Evolutionary conservation across 2,329 filamentous ascomycete species (phyloP).

Genomic region (Alternaria infectoria): DNA sequence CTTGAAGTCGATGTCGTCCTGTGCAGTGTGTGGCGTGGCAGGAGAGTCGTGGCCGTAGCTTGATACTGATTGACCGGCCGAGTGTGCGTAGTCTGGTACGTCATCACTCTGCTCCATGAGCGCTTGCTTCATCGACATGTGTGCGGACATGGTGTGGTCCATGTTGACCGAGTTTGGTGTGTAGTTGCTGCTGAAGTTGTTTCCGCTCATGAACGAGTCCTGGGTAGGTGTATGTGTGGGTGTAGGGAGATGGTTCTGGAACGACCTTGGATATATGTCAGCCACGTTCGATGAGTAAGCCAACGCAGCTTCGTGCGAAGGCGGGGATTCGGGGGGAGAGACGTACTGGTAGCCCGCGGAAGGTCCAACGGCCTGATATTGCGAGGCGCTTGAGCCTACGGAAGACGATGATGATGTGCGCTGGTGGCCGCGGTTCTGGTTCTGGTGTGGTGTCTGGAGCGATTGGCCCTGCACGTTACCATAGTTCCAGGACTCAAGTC

Average conservation of each 20-base stretch:
- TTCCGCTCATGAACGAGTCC: conserved; percentile 55
- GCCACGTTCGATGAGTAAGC: conserved; percentile 42
- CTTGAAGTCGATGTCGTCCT: conserved; percentile 62
- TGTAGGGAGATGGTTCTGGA: conserved; percentile 60
- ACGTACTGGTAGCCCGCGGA: conserved; percentile 51
- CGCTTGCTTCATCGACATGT: conserved; percentile 66
- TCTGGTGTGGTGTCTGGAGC: conserved; percentile 41
- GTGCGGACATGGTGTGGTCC: conserved; percentile 56
- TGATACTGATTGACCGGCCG: conserved; percentile 64
- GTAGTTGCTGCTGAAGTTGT: conserved; percentile 56
- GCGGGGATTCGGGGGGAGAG: conserved; percentile 53
- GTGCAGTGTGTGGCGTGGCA: conserved; percentile 64
- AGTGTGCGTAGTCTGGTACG: conserved; percentile 58
- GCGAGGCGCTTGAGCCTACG: conserved; percentile 45
- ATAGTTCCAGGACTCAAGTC: conserved; percentile 43
- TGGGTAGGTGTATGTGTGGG: conserved; percentile 62
- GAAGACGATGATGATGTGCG: conserved; percentile 50
- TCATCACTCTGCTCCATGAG: conserved; percentile 62
- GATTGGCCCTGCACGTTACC: conserved; percentile 42
- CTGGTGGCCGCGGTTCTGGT: conserved; percentile 42
- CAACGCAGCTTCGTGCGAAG: conserved; percentile 45
- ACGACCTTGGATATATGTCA: conserved; percentile 50
- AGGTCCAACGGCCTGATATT: conserved; percentile 40
- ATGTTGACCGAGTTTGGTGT: conserved; percentile 51
- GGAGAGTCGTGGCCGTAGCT: conserved; percentile 67